phyloP scores from a whole-genome alignment of 208 protist species.

The Acanthamoeba quina region DNA sequence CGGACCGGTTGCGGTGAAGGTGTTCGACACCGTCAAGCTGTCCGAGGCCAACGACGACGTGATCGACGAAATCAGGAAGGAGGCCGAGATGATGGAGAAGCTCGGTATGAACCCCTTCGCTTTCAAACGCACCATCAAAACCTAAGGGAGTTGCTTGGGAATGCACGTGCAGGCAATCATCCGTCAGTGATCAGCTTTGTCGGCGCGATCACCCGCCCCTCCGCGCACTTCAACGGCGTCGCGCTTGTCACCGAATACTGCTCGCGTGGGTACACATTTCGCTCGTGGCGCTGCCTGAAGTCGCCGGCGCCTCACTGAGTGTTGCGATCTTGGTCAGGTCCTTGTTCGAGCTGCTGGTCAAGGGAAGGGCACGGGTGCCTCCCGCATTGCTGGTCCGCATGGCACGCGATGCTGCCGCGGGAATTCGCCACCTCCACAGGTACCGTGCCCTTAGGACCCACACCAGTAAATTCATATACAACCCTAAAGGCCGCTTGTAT shows the following conservation, averaged over 20 bases:
- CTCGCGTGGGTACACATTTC: neutral
- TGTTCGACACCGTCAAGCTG: conserved; percentile 26
- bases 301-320: too few species aligned
- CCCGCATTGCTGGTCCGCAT: conserved; percentile 32
- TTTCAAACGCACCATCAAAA: too few species aligned
- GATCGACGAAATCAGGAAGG: conserved; percentile 28
- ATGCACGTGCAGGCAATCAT: neutral
- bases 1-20: conserved; percentile 32
- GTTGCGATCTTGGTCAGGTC: neutral
- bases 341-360: conserved; percentile 9
- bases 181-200: conserved; percentile 37
- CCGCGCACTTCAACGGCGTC: neutral
- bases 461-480: too few species aligned
- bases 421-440: conserved; percentile 49
- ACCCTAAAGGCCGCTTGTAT: too few species aligned
- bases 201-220: conserved; percentile 9
- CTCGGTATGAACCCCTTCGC: neutral
- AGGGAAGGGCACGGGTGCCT: neutral
- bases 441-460: neutral
- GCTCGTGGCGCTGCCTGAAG: neutral
- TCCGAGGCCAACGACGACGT: conserved; percentile 10
- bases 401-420: conserved; percentile 42
- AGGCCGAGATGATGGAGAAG: conserved; percentile 66
- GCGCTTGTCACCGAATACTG: conserved; percentile 64
- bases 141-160: neutral